These are phyloP conservation scores for Phytophthora foliorum DNA, from an alignment of 352 stramenopile species.

Conservation along the genomic window DNA sequence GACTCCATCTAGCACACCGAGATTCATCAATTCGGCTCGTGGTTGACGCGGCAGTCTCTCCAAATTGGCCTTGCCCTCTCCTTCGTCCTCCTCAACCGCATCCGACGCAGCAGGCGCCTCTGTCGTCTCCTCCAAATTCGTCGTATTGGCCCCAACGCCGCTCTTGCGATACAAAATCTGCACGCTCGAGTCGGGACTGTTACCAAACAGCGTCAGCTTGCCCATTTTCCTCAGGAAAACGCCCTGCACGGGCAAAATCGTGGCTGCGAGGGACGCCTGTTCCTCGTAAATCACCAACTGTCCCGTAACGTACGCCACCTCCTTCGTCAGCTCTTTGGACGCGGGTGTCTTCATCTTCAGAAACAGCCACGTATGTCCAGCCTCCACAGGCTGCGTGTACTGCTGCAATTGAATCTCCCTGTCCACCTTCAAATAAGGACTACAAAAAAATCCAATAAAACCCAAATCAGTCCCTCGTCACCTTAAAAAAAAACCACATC, in stretches of 20 bases:
- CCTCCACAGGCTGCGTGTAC: conserved; percentile 78
- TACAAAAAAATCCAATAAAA: conserved; percentile 19
- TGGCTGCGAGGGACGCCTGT: conserved; percentile 77
- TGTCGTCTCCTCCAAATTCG: conserved; percentile 26
- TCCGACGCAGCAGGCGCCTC: conserved; percentile 8
- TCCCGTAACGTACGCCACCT: conserved; percentile 83
- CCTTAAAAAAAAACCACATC: not conserved
- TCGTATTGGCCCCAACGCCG: conserved; percentile 26
- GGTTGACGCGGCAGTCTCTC: conserved; percentile 45
- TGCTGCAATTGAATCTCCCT: conserved; percentile 81
- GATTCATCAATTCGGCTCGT: conserved; percentile 64
- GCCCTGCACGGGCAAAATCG: conserved; percentile 85
- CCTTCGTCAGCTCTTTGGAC: conserved; percentile 69
- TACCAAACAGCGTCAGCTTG: conserved; percentile 86
- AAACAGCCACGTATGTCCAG: conserved; percentile 81
- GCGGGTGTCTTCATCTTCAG: conserved; percentile 84
- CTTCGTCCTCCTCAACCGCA: conserved; percentile 37
- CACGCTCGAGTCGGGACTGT: conserved; percentile 83
- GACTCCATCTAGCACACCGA: conserved; percentile 73
- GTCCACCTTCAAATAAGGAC: conserved; percentile 80
- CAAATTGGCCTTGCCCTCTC: conserved; percentile 31
- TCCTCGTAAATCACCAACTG: conserved; percentile 90
- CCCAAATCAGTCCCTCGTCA: not conserved
- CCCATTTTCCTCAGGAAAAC: conserved; percentile 80
- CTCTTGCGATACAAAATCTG: conserved; percentile 81